Conservation (phyloP, 2,329 filamentous ascomycete genomes). For the Botrytis hyacinthi region DNA sequence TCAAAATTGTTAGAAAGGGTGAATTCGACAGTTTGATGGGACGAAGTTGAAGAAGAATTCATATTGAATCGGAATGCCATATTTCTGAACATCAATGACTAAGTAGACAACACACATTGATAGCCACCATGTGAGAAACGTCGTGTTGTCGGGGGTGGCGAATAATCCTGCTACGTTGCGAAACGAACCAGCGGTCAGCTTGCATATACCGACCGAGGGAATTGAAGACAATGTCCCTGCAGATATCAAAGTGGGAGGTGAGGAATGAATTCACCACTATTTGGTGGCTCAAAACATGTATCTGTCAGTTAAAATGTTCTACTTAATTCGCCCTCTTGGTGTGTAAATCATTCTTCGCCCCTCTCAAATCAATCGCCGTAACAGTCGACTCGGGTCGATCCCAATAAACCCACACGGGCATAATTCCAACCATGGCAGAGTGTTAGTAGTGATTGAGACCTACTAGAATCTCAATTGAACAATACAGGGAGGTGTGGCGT, state of each 20-base stretch:
- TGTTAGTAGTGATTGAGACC: background rate
- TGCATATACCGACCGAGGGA: background rate
- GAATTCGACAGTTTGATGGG: too few relatives aligned
- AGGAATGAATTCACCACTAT: background rate
- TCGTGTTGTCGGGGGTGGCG: background rate
- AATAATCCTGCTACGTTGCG: background rate
- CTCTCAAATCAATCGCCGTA: background rate
- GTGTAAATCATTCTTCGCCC: background rate
- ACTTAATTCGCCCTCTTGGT: background rate
- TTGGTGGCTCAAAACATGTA: background rate
- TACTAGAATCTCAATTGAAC: background rate
- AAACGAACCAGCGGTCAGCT: background rate
- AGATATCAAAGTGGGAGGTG: background rate
- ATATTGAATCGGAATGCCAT: background rate
- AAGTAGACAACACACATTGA: background rate
- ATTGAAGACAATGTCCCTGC: background rate
- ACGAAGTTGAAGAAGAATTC: too few relatives aligned
- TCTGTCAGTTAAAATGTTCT: background rate
- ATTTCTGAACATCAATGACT: too few relatives aligned
- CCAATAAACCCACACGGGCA: background rate
- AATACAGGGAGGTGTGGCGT: background rate
- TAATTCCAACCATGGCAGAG: background rate
- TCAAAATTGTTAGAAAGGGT: too few relatives aligned
- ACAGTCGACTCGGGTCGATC: background rate
- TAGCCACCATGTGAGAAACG: background rate